Evolutionary conservation across 371 early-diverging fungal genomes (phyloP), one percentile per base, ranked within the genome.

Genomic region (Mortierella sp.): DNA sequence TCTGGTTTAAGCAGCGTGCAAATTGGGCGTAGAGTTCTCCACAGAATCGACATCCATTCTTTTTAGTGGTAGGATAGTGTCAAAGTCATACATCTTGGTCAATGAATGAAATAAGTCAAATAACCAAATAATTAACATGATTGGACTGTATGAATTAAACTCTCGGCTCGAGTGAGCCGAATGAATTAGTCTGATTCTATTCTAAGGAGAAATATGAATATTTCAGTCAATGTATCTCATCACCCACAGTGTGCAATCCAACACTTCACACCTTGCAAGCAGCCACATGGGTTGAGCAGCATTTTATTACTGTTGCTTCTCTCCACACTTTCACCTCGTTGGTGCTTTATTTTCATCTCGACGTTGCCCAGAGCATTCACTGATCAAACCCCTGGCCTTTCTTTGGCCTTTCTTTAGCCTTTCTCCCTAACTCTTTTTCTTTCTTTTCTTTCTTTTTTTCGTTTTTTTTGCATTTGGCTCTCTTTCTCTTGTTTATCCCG

Each of bases 141-240:
- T 64, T 64, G 64, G 64, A 23, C 35, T 22, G 12, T 17, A 5
- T 15, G 1, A 35, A 66, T 40, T 58, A 66, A 34, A 35, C 37
- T 66, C 35, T 66, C 67, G 67, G 67, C 67, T 66, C 67, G 67
- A 47, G 58, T 66, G 67, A 66, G 67, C 67, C 67, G 67, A 66
- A 58, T 66, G 67, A 59, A 34, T 66, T 17, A 43, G 31, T 17
- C 3, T 19, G 32, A 17, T 7, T 29, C 54, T 43, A 56, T 31
- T 55, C 23, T 43, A 31, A 40, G 47, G 35, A 10, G n/a, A 51
- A 37, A 29, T 47, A 28, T 23, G 17, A 12, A 7, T 45, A n/a
- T 64, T 35, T 13, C 32, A 9, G 17, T 47, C 22, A 2, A 17
- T 22, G 47, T 22, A n/a, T 6, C 17, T 13, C 19, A 19, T 17